Percentiles rank a stretch among this genome's conserved stretches.
phyloP scores from a whole-genome alignment of 2,329 filamentous ascomycete genomes.

The Monilinia fructigena region DNA sequence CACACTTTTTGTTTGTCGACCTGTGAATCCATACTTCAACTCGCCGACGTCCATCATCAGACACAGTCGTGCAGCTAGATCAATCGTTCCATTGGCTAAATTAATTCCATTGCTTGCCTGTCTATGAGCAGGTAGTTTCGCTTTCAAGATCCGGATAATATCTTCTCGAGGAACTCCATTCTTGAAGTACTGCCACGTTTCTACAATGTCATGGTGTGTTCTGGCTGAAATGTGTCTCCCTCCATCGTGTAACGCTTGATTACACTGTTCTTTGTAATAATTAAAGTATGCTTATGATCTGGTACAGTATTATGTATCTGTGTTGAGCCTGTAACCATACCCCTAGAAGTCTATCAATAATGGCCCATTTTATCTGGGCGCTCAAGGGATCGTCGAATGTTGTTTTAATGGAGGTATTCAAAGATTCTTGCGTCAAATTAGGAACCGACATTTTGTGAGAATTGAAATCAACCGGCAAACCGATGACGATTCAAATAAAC shows the following conservation, averaged over 20 bases:
- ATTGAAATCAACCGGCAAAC: no score
- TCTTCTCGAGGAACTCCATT: not conserved
- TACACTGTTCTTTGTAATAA: slow-evolving; percentile 26
- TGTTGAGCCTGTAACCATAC: no score
- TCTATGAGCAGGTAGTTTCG: not conserved
- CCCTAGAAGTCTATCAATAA: no score
- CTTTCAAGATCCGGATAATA: not conserved
- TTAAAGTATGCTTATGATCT: slow-evolving; percentile 21
- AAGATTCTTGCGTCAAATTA: no score
- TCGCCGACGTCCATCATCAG: not conserved
- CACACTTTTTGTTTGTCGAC: not conserved
- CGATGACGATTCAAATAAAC: no score
- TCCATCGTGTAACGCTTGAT: slow-evolving; percentile 21
- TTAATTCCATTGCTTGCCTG: not conserved
- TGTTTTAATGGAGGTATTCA: no score
- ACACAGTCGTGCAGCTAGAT: not conserved
- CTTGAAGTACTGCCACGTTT: slow-evolving; percentile 17
- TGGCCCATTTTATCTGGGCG: no score
- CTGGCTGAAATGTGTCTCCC: slow-evolving; percentile 15
- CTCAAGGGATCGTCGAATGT: no score
- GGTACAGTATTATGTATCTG: not conserved
- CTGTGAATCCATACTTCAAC: not conserved
- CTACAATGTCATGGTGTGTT: slow-evolving; percentile 21
- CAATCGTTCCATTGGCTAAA: not conserved
- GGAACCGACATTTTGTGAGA: no score